A percentile compares a stretch with the other conserved stretches of the same genome.
These are phyloP conservation scores for Pseudocercospora fuligena DNA, from an alignment of 2,329 filamentous ascomycete genomes.

Conservation along the genomic window DNA sequence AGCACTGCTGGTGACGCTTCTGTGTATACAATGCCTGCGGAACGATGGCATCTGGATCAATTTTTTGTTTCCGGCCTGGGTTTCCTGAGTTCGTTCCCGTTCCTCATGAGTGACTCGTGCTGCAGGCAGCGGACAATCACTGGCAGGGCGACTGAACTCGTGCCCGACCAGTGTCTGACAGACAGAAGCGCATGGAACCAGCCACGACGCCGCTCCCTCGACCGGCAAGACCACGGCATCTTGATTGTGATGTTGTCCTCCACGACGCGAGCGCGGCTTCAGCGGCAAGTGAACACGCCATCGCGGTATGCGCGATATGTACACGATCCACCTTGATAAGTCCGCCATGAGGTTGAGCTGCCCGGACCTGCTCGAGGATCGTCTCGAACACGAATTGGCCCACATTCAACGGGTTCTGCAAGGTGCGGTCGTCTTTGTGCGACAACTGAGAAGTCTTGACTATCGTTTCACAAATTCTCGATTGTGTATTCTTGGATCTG, in stretches of 20 bases:
- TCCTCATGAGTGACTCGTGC: neutral
- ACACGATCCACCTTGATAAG: neutral
- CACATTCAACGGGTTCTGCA: conserved; percentile 3
- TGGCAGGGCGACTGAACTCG: neutral
- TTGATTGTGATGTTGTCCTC: neutral
- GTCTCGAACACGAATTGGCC: conserved; percentile 1
- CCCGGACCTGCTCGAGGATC: neutral
- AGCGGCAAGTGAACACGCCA: neutral
- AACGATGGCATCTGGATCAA: neutral
- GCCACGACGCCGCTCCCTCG: neutral
- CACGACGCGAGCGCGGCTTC: neutral
- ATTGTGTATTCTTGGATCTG: conserved; percentile 7
- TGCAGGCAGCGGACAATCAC: neutral
- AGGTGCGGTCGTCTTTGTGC: conserved; percentile 5
- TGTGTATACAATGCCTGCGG: neutral
- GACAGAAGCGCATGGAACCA: too few species aligned
- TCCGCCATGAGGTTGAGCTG: neutral
- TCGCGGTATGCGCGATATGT: neutral
- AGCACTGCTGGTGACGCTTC: too few species aligned
- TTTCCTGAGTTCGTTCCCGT: too few species aligned
- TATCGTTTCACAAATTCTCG: conserved; percentile 8
- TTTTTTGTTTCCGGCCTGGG: too few species aligned
- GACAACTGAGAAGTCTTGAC: neutral
- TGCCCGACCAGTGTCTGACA: too few species aligned
- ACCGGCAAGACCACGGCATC: too few species aligned